phyloP scores from a whole-genome alignment of 2,329 filamentous ascomycete species.

The Nigrospora osmanthi region DNA sequence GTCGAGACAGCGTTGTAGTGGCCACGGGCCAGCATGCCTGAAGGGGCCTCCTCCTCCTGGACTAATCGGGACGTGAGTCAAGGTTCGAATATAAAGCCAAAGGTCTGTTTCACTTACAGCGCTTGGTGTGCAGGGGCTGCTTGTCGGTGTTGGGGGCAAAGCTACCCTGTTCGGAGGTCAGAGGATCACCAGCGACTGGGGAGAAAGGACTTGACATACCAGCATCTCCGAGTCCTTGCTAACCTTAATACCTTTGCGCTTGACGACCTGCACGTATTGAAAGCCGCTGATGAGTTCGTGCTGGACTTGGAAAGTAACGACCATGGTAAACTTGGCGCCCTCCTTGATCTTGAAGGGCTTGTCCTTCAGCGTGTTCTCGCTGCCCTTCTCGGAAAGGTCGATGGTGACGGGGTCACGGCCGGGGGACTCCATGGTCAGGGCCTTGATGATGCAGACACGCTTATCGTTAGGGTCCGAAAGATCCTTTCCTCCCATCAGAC shows the following conservation, averaged over 20 bases:
- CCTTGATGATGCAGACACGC: conserved; percentile 87
- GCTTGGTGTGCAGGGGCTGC: conserved; percentile 80
- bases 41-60: conserved; percentile 84
- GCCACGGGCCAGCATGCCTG: conserved; percentile 82
- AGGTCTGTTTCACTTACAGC: conserved; percentile 57
- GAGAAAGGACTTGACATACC: conserved; percentile 44
- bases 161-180: conserved; percentile 56
- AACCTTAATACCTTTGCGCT: conserved; percentile 77
- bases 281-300: conserved; percentile 91
- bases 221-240: conserved; percentile 98
- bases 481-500: conserved; percentile 66
- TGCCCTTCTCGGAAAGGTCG: conserved; percentile 68
- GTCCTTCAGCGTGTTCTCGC: conserved; percentile 72
- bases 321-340: conserved; percentile 88
- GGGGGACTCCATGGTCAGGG: conserved; percentile 78
- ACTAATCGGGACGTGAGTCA: conserved; percentile 41
- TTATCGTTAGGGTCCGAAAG: conserved; percentile 73
- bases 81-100: not conserved
- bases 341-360: conserved; percentile 98
- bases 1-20: conserved; percentile 84
- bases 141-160: conserved; percentile 90
- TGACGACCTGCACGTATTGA: conserved; percentile 92
- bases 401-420: conserved; percentile 82
- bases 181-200: not conserved
- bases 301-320: conserved; percentile 89